phyloP scores from a whole-genome alignment of 2,329 filamentous ascomycete genomes.

The Tolypocladium pustulatum region DNA sequence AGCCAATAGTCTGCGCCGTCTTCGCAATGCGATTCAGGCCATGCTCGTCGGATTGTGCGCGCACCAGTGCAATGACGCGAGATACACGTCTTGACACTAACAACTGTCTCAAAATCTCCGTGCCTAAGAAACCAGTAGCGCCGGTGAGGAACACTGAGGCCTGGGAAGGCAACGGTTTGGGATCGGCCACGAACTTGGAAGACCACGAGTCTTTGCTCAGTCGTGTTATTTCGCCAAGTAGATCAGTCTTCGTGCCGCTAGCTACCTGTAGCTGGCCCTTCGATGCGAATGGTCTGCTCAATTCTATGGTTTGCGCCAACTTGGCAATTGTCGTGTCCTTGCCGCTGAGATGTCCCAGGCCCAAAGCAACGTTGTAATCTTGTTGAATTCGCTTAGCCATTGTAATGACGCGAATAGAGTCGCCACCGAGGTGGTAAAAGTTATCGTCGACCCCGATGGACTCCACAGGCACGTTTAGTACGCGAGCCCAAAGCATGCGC shows the following conservation, averaged over 20 bases:
- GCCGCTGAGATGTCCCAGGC: background rate
- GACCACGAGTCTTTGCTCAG: background rate
- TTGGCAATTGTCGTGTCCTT: background rate
- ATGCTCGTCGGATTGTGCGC: conserved; percentile 48
- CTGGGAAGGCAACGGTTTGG: background rate
- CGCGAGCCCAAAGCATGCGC: conserved; percentile 7
- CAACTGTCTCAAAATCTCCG: conserved; percentile 65
- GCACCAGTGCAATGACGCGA: conserved; percentile 60
- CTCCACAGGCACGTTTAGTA: conserved; percentile 3
- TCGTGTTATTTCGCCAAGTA: background rate
- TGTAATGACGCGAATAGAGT: conserved; percentile 4
- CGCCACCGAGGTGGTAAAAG: conserved; percentile 8
- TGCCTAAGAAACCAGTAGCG: conserved; percentile 64
- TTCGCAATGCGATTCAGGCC: conserved; percentile 51
- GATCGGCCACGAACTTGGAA: too few relatives aligned
- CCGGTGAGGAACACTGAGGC: conserved; percentile 69
- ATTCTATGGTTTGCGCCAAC: background rate
- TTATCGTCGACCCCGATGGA: conserved; percentile 7
- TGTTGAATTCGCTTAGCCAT: background rate
- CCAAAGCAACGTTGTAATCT: background rate
- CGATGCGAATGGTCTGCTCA: background rate
- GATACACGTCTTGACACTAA: conserved; percentile 35
- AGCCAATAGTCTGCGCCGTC: conserved; percentile 4
- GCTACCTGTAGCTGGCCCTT: background rate
- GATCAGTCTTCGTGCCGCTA: background rate